A percentile compares a stretch with the other conserved stretches of the same genome.
Conservation (phyloP, 202 grass and related monocot species). For the Bolboschoenoplectus hybrid region DNA sequence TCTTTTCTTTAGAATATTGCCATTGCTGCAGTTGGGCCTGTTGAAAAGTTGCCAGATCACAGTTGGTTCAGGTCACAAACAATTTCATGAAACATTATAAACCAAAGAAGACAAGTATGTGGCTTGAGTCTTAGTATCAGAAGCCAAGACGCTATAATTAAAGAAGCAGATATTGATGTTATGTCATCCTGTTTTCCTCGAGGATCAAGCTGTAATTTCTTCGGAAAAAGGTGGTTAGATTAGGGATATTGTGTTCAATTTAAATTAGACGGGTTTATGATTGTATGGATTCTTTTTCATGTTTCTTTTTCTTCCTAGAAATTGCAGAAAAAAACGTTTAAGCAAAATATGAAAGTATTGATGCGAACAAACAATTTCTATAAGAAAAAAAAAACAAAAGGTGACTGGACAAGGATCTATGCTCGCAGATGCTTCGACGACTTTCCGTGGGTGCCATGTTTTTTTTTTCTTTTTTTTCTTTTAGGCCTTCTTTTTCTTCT, state of each 20-base stretch:
- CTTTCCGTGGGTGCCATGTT: too few relatives aligned
- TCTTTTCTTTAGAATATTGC: constrained; percentile 64
- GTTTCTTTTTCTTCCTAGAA: too few relatives aligned
- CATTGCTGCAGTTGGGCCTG: constrained; percentile 65
- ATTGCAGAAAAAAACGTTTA: too few relatives aligned
- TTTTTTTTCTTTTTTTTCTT: too few relatives aligned
- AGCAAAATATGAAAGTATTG: too few relatives aligned
- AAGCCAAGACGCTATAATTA: neutral
- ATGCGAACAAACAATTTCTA: too few relatives aligned
- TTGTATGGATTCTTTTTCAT: neutral
- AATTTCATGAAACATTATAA: constrained; percentile 20
- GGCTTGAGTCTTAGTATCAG: neutral
- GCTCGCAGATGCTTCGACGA: too few relatives aligned
- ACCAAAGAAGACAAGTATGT: constrained; percentile 30
- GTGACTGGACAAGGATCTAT: too few relatives aligned
- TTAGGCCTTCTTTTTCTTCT: too few relatives aligned
- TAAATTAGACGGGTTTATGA: neutral
- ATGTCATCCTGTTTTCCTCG: neutral
- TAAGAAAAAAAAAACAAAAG: too few relatives aligned
- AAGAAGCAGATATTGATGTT: neutral
- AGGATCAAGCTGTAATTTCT: neutral
- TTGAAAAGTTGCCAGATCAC: constrained; percentile 68
- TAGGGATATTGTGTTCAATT: neutral
- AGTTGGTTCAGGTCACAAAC: constrained; percentile 82
- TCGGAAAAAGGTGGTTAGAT: neutral